These are phyloP conservation scores for Pelargonium myrrhifolium DNA, from an alignment of 441 rosid genomes.

Conservation along the genomic window DNA sequence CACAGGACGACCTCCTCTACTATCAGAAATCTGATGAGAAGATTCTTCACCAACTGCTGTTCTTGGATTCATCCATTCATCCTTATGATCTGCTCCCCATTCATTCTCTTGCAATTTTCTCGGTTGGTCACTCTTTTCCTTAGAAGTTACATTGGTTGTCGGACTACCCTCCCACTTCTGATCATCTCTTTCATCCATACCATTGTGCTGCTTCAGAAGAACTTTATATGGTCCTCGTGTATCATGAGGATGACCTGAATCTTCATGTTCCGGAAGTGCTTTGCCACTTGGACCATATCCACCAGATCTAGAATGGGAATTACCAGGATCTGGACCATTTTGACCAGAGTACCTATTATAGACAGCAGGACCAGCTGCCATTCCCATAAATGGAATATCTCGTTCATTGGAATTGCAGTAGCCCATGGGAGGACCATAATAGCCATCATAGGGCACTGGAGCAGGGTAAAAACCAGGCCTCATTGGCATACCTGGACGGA, in stretches of 20 bases:
- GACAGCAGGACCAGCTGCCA: constrained; percentile 55
- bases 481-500: constrained; percentile 72
- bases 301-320: constrained; percentile 46
- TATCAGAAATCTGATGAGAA: constrained; percentile 28
- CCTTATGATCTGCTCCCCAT: constrained; percentile 37
- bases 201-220: constrained; percentile 68
- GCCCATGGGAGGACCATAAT: constrained; percentile 81
- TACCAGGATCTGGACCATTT: constrained; percentile 41
- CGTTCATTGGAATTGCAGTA: constrained; percentile 61
- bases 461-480: constrained; percentile 90
- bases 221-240: constrained; percentile 55
- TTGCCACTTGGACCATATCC: constrained; percentile 49
- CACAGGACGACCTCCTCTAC: constrained; percentile 23
- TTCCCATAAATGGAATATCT: constrained; percentile 68
- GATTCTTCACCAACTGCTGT: constrained; percentile 26
- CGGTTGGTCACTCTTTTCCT: constrained; percentile 35
- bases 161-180: constrained; percentile 38
- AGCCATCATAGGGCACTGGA: constrained; percentile 69
- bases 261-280: constrained; percentile 41
- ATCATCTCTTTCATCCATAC: constrained; percentile 51
- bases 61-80: constrained; percentile 28
- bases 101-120: constrained; percentile 41
- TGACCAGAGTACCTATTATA: constrained; percentile 55
- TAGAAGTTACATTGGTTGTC: constrained; percentile 24
- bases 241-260: constrained; percentile 51